Evolutionary conservation across 495 filamentous ascomycete species (phyloP).

Genomic region (Annulohypoxylon nitens): DNA sequence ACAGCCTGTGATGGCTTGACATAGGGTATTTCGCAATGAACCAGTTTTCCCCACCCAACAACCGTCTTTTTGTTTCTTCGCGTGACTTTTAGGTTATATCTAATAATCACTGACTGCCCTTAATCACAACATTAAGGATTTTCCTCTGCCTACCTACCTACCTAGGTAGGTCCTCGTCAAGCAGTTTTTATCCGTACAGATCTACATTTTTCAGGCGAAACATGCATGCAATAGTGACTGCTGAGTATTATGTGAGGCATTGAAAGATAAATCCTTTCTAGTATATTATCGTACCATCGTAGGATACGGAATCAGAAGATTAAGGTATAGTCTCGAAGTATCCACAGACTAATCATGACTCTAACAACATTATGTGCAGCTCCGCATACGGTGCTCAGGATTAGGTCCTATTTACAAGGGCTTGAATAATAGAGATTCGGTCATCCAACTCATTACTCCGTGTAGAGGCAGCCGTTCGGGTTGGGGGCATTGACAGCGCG

Average conservation of each 20-base stretch:
- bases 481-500: constrained; percentile 51
- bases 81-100: neutral
- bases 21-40: constrained; percentile 6
- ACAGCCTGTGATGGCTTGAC: neutral
- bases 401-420: neutral
- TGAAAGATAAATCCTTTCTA: neutral
- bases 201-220: neutral
- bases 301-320: neutral
- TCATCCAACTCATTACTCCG: constrained; percentile 19
- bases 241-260: neutral
- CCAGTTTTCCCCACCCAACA: neutral
- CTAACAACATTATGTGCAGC: neutral
- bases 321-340: neutral
- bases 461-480: constrained; percentile 45
- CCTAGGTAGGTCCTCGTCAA: no score
- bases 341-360: neutral
- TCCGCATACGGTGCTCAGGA: neutral
- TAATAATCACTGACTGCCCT: neutral
- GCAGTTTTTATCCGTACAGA: neutral
- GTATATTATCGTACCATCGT: neutral
- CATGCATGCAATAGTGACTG: neutral
- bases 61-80: neutral
- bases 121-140: no score
- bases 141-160: no score
- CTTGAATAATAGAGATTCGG: neutral